Conservation (phyloP, 202 grass and related monocot species). For the Hordeum pubiflorum region DNA sequence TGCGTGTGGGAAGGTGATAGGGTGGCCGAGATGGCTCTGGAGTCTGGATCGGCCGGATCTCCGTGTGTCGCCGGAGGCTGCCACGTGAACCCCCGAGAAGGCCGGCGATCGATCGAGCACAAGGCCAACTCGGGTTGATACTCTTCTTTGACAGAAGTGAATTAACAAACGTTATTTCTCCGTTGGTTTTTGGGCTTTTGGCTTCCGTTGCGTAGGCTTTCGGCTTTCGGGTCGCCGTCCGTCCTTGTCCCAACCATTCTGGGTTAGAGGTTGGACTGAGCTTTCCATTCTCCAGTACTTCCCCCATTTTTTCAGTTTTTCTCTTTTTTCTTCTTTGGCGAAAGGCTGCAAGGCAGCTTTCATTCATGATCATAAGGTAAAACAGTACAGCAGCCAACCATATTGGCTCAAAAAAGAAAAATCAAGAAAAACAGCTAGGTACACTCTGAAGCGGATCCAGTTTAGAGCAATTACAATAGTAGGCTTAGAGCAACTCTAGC, state of each 20-base stretch:
- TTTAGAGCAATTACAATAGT: no score
- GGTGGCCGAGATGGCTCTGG: background rate
- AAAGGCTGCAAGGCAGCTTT: no score
- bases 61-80: background rate
- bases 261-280: background rate
- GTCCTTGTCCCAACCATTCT: background rate
- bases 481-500: no score
- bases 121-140: background rate
- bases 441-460: no score
- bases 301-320: no score
- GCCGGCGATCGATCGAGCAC: background rate
- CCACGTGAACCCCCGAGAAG: background rate
- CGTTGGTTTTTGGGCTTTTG: background rate
- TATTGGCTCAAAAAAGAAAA: no score
- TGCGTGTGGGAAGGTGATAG: background rate
- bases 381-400: no score
- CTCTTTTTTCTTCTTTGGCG: no score
- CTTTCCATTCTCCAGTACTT: background rate
- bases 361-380: no score
- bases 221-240: no score
- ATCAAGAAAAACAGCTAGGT: no score
- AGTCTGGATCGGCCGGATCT: background rate
- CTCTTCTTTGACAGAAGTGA: background rate
- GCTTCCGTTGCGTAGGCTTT: background rate
- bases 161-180: background rate